Evolutionary conservation across 495 filamentous ascomycete genomes (phyloP).

Genomic region (Durotheca rogersii): DNA sequence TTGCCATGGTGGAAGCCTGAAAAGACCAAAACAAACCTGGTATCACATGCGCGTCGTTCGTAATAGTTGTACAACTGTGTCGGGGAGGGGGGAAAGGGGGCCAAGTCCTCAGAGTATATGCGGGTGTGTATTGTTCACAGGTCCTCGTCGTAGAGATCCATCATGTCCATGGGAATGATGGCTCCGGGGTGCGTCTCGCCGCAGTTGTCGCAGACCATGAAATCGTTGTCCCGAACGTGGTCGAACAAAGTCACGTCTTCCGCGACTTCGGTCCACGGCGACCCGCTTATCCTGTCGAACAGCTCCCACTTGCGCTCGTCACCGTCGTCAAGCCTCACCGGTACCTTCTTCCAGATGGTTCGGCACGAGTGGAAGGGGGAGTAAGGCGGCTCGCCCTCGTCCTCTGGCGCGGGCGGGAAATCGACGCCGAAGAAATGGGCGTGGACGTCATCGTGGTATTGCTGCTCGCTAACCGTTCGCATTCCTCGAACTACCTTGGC

Average conservation of each 20-base stretch:
- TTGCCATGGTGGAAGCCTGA: constrained; percentile 13
- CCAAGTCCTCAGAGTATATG: too few relatives aligned
- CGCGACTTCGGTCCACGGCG: constrained; percentile 35
- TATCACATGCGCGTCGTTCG: constrained; percentile 31
- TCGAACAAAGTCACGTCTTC: constrained; percentile 36
- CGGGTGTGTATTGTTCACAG: too few relatives aligned
- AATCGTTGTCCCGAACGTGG: constrained; percentile 31
- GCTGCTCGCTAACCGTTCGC: constrained; percentile 14
- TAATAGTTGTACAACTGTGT: constrained; percentile 27
- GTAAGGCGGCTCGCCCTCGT: constrained; percentile 42
- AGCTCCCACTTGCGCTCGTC: constrained; percentile 42
- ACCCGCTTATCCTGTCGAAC: constrained; percentile 43
- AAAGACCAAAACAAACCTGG: constrained; percentile 31
- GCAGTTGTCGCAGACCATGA: constrained; percentile 39
- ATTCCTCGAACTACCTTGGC: constrained; percentile 40
- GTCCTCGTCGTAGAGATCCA: constrained; percentile 33
- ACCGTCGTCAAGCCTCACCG: constrained; percentile 29
- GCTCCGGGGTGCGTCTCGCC: constrained; percentile 39
- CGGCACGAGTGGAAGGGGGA: constrained; percentile 38
- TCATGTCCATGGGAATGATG: constrained; percentile 27
- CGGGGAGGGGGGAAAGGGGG: too few relatives aligned
- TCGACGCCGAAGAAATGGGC: constrained; percentile 18
- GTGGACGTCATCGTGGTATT: constrained; percentile 23
- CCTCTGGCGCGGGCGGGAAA: constrained; percentile 38
- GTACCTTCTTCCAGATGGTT: constrained; percentile 50